These are phyloP conservation scores for Iberis amara DNA, from an alignment of 441 rosid species.

Conservation along the genomic window DNA sequence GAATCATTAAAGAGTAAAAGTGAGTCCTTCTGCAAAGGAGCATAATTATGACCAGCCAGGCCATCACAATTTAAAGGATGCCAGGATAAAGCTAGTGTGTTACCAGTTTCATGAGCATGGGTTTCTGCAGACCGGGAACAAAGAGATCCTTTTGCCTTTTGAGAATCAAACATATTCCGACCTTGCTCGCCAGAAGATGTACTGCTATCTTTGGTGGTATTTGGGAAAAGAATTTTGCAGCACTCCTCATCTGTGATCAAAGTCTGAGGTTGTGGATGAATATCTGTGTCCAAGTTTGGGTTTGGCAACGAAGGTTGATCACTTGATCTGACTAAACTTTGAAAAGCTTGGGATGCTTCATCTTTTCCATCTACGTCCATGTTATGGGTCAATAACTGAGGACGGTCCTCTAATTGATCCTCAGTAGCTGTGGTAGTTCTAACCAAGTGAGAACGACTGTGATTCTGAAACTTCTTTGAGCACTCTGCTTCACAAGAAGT, in stretches of 20 bases:
- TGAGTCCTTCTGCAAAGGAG: constrained; percentile 30
- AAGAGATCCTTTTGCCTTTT: constrained; percentile 37
- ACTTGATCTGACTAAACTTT: constrained; percentile 38
- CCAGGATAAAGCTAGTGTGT: constrained; percentile 36
- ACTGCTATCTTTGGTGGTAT: constrained; percentile 38
- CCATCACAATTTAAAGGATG: constrained; percentile 41
- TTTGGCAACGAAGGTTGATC: constrained; percentile 42
- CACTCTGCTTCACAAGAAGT: constrained; percentile 49
- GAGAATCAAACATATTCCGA: constrained; percentile 34
- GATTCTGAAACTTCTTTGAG: constrained; percentile 44
- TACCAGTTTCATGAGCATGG: constrained; percentile 40
- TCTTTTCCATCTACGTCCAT: constrained; percentile 37
- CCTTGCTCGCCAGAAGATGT: constrained; percentile 41
- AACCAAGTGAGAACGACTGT: constrained; percentile 35
- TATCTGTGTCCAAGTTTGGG: constrained; percentile 33
- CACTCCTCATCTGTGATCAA: constrained; percentile 84
- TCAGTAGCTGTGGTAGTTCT: constrained; percentile 36
- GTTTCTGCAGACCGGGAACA: constrained; percentile 35
- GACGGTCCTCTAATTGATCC: constrained; percentile 48
- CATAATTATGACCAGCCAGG: constrained; percentile 22
- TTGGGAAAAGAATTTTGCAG: constrained; percentile 69
- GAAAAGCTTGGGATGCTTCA: constrained; percentile 45
- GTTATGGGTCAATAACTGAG: constrained; percentile 41
- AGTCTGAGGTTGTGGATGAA: constrained; percentile 44
- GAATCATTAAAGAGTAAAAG: constrained; percentile 31